phyloP scores from a whole-genome alignment of 1,139 yeast species.

The Geotrichum europaeum region DNA sequence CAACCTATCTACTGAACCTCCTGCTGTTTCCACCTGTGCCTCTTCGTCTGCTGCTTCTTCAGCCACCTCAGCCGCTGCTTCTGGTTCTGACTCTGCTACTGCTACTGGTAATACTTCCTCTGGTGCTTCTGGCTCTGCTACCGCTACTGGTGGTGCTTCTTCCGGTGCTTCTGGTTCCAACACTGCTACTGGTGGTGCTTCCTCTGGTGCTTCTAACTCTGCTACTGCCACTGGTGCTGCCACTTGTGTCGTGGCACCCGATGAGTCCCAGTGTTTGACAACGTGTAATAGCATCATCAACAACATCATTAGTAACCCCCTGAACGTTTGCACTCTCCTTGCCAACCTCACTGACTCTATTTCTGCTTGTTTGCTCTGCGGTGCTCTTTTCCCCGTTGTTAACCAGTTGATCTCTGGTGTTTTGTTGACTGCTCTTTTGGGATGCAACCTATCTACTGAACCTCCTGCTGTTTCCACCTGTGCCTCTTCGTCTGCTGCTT shows the following conservation, averaged over 20 bases:
- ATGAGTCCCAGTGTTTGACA: neutral
- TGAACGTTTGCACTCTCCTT: slow-evolving; percentile 2
- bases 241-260: neutral
- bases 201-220: neutral
- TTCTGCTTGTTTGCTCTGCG: slow-evolving; percentile 53
- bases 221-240: neutral
- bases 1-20: neutral
- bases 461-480: neutral
- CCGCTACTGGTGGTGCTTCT: neutral
- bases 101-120: neutral
- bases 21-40: neutral
- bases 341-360: slow-evolving; percentile 18
- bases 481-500: neutral
- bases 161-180: neutral
- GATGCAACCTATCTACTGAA: neutral
- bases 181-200: neutral
- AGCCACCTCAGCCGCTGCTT: neutral
- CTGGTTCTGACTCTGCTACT: neutral
- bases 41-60: neutral
- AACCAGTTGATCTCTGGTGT: neutral
- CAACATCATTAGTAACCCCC: neutral
- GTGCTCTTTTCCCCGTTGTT: slow-evolving; percentile 8
- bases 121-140: neutral
- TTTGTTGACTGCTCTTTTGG: neutral
- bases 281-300: neutral